Evolutionary conservation across 768 basidiomycete species (phyloP), one percentile per base, ranked within the genome.

Genomic region (Scleroderma bovista): DNA sequence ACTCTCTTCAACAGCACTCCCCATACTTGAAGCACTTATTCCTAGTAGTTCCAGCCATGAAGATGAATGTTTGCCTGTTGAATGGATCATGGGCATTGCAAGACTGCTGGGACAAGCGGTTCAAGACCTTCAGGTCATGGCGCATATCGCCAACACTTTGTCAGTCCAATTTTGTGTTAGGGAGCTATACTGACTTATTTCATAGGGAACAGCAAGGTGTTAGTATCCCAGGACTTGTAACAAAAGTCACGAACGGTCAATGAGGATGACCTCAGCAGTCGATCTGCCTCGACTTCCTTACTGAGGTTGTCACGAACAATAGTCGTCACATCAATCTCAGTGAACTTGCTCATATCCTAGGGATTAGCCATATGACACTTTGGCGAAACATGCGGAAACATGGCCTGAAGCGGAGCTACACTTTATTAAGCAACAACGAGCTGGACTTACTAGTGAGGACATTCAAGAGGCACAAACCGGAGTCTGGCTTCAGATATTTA

Each of bases 401-500:
- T 39, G 45, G 56, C 12, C 42, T 60, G 1, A 19, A 41, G 15
- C 48, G 33, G 9, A 29, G 40, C 2, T 62, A 48, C 39, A 57
- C 52, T 10, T 38, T 51, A 22, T 49, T 62, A n/a, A 45, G 23
- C 9, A 55, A 62, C 23, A 5, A n/a, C 10, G 56, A 62, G 15
- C 50, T 64, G 3, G 62, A 61, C 29, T 13, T 36, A 0, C 39
- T 59, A 1, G 47, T 64, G 4, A n/a, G 11, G 8, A 3, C 51
- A 23, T 61, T 59, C 48, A 60, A 56, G 7, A 10, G 6, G 2
- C 22, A 13, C 9, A 32, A 48, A 22, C 57, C 55, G 26, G 54
- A 47, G 47, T 58, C 60, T 3, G 56, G 61, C 8, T 26, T 60
- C 2, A 36, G n/a, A 6, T 65, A 63, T 36, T 26, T 61, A 12